Evolutionary conservation across 345 rosid species (phyloP).

Genomic region (Melaleuca quinquenervia): DNA sequence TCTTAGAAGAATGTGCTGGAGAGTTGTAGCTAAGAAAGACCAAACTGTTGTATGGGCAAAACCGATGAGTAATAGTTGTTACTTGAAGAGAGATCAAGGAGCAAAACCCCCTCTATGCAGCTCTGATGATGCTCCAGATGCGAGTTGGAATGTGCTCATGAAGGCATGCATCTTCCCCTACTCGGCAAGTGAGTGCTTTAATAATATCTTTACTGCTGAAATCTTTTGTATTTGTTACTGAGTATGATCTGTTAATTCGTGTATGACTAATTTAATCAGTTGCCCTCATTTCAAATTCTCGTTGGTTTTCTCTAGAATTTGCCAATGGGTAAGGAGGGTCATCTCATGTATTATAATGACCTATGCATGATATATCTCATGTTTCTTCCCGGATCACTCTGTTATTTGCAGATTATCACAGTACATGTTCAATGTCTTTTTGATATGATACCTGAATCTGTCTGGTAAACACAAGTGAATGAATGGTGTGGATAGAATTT

Average conservation of each 20-base stretch:
- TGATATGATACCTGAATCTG: background rate
- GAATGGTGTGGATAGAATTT: background rate
- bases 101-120: conserved; percentile 71
- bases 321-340: background rate
- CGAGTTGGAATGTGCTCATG: conserved; percentile 78
- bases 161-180: conserved; percentile 85
- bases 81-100: conserved; percentile 55
- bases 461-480: background rate
- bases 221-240: background rate
- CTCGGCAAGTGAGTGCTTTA: conserved; percentile 52
- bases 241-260: background rate
- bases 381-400: background rate
- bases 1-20: conserved; percentile 91
- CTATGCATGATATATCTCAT: background rate
- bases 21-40: conserved; percentile 51
- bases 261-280: background rate
- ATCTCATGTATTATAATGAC: background rate
- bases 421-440: background rate
- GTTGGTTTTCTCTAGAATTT: background rate
- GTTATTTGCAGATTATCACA: background rate
- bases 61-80: conserved; percentile 78
- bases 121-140: conserved; percentile 74
- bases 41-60: conserved; percentile 96
- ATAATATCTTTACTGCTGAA: background rate
- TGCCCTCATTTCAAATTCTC: background rate